These are phyloP conservation scores for Macrocybe gigantea DNA, from an alignment of 768 basidiomycete genomes.

Conservation along the genomic window DNA sequence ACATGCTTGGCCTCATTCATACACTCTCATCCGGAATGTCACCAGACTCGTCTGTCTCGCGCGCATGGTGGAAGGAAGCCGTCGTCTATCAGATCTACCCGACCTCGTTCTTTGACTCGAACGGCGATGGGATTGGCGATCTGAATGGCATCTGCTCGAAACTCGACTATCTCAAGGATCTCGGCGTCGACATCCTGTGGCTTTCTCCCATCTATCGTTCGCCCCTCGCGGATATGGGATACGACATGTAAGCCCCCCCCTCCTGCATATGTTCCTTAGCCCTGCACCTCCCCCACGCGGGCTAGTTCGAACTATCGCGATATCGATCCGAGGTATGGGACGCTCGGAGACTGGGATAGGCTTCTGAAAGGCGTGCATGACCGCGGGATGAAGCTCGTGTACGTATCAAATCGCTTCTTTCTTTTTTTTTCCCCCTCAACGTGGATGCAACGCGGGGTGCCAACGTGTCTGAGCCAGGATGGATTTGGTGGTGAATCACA, in stretches of 20 bases:
- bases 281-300: not conserved
- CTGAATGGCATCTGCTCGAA: conserved; percentile 59
- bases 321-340: conserved; percentile 63
- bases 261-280: not conserved
- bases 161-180: conserved; percentile 61
- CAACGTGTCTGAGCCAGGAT: conserved; percentile 36
- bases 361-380: conserved; percentile 49
- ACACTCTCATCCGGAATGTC: too few relatives aligned
- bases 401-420: conserved; percentile 11
- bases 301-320: conserved; percentile 54
- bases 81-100: conserved; percentile 69
- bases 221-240: conserved; percentile 69
- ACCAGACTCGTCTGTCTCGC: not conserved
- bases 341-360: conserved; percentile 52
- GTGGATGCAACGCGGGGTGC: not conserved
- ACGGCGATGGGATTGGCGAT: conserved; percentile 66
- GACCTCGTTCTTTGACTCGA: conserved; percentile 65
- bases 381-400: conserved; percentile 69
- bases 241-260: conserved; percentile 47
- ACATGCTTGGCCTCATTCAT: too few relatives aligned
- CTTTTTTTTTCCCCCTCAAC: not conserved
- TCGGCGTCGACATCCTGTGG: conserved; percentile 69
- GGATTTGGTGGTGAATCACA: conserved; percentile 76
- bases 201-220: conserved; percentile 66
- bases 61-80: conserved; percentile 53